Percentiles rank a stretch among this genome's conserved stretches.
Evolutionary conservation across 495 filamentous ascomycete species (phyloP).

Genomic region (Xylaria scruposa): DNA sequence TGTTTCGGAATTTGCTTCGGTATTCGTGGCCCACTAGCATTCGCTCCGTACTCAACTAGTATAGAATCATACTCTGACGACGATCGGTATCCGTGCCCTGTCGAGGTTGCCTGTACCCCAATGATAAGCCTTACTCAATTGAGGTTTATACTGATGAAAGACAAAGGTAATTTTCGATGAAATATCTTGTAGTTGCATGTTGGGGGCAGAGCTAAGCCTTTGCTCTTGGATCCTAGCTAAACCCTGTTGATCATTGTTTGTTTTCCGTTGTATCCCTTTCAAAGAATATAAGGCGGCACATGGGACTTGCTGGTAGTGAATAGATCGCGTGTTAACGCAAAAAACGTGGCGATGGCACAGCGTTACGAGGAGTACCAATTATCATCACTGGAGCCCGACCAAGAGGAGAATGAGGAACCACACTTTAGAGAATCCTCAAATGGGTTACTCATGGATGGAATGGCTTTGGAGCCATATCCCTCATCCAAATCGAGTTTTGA

Average conservation of each 20-base stretch:
- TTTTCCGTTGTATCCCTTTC: not conserved
- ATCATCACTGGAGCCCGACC: not conserved
- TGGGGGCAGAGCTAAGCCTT: not conserved
- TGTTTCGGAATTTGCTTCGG: slow-evolving; percentile 13
- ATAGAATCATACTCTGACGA: not conserved
- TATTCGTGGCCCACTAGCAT: not conserved
- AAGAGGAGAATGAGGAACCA: not conserved
- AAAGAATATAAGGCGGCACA: not conserved
- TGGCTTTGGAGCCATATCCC: not conserved
- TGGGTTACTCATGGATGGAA: not conserved
- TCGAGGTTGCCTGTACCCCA: not conserved
- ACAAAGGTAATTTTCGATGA: not conserved
- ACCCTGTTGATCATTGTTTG: not conserved
- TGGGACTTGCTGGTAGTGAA: not conserved
- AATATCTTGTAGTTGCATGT: not conserved
- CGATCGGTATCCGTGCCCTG: not conserved
- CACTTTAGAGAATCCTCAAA: not conserved
- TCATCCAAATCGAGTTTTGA: not conserved
- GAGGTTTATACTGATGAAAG: not conserved
- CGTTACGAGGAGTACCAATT: not conserved
- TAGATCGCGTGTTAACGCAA: not conserved
- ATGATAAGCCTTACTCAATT: not conserved
- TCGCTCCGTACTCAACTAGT: not conserved
- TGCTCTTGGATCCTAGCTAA: not conserved
- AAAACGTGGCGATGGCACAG: not conserved